phyloP scores from a whole-genome alignment of 768 basidiomycete genomes.

The Fistulinella prunicolor region DNA sequence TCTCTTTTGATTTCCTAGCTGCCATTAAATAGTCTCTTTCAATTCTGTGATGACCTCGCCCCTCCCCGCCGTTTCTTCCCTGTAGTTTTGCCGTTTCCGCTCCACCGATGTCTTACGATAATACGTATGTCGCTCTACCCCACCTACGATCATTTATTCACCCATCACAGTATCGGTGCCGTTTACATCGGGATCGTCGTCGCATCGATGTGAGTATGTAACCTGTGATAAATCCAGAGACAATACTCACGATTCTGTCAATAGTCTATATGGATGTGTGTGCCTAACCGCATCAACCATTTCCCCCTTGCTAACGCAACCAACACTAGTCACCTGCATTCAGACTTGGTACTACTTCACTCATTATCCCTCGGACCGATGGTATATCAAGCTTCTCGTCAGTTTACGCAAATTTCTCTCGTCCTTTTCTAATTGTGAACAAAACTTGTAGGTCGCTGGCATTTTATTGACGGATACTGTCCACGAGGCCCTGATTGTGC shows the following conservation, averaged over 20 bases:
- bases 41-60: too few relatives aligned
- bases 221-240: too few relatives aligned
- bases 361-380: slow-evolving; percentile 46
- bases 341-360: slow-evolving; percentile 56
- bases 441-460: slow-evolving; percentile 40
- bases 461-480: slow-evolving; percentile 50
- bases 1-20: too few relatives aligned
- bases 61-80: too few relatives aligned
- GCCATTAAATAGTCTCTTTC: too few relatives aligned
- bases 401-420: slow-evolving; percentile 11
- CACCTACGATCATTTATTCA: background rate
- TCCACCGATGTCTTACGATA: background rate
- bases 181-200: background rate
- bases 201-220: background rate
- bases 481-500: slow-evolving; percentile 53
- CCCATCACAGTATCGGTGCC: background rate
- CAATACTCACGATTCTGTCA: too few relatives aligned
- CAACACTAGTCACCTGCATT: slow-evolving; percentile 46
- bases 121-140: background rate
- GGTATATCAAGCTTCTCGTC: slow-evolving; percentile 48
- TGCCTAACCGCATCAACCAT: too few relatives aligned
- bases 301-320: background rate
- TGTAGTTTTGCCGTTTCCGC: too few relatives aligned
- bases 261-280: slow-evolving; percentile 53
- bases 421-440: background rate